Evolutionary conservation across 169 alveolate species (phyloP).

Genomic region (Pseudocohnilembus persalinus): DNA sequence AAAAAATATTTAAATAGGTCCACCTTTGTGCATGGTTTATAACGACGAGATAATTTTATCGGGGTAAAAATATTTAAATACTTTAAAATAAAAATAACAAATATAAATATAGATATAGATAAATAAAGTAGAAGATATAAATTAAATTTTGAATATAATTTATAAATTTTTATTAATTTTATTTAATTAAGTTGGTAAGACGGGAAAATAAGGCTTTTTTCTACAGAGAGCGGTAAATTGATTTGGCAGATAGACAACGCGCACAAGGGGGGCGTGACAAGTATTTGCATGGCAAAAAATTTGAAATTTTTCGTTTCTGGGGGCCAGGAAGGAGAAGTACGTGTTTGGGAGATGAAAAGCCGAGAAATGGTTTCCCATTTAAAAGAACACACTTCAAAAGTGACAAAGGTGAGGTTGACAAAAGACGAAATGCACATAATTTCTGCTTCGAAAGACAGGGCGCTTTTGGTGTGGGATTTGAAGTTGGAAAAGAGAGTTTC

Average conservation of each 20-base stretch:
- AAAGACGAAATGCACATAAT: slow-evolving; percentile 75
- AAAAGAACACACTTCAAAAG: slow-evolving; percentile 83
- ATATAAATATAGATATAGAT: too few species aligned
- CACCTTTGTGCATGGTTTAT: slow-evolving; percentile 68
- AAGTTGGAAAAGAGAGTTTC: slow-evolving; percentile 81
- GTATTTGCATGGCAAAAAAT: slow-evolving; percentile 68
- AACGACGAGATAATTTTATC: slow-evolving; percentile 79
- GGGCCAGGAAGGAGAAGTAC: slow-evolving; percentile 84
- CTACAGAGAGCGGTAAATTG: slow-evolving; percentile 69
- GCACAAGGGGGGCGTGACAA: slow-evolving; percentile 79
- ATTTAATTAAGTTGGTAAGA: slow-evolving; percentile 73
- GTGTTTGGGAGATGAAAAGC: slow-evolving; percentile 88
- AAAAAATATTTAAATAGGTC: too few species aligned
- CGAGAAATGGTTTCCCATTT: slow-evolving; percentile 84
- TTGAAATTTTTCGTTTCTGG: slow-evolving; percentile 77
- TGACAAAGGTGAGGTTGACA: slow-evolving; percentile 75
- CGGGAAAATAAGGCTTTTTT: slow-evolving; percentile 77
- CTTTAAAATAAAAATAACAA: too few species aligned
- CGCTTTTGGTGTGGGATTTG: slow-evolving; percentile 80
- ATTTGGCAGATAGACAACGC: slow-evolving; percentile 87
- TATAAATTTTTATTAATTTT: too few species aligned
- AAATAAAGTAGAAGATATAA: background rate
- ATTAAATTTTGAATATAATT: background rate
- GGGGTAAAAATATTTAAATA: slow-evolving; percentile 46
- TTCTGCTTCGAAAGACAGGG: slow-evolving; percentile 78